Base-by-base conservation (phyloP, 148 eudicot genomes). In the Nepenthes mirabilis region DNA sequence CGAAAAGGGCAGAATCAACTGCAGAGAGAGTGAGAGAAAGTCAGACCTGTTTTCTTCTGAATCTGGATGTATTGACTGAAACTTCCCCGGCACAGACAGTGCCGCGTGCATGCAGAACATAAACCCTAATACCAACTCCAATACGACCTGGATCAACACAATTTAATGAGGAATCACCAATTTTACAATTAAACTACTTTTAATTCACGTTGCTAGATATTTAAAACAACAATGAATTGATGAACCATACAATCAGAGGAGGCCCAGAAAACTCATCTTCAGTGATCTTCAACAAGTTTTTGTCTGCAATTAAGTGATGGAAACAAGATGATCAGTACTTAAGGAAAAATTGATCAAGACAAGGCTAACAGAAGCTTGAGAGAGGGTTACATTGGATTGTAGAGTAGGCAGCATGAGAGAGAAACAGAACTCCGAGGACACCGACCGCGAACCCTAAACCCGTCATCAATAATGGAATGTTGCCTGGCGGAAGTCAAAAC, bases 211-310 rank as follows among this genome's bases (percentile, higher is more conserved):
- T 23, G 23, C 23, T 23, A 23, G 23, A 23, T 23, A 23, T 23
- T 23, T 23, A 23, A 23, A 23, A 23, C 23, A 23, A 23, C 23
- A 23, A 23, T 23, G 23, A 23, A 23, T 13, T 37, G 43, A 64
- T 37, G 9, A 47, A 23, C 2, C 37, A 66, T 77, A 91, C 95
- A 52, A 77, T 74, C 34, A 82, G 10, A 10, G 98, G 91, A 50
- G 96, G 88, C 1, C 85, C 85, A 3, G 85, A 75, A 53, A 91
- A 91, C 68, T 88, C 81, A 56, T 91, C 96, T 69, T 88, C 91
- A 1, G 76, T 91, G 58, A 91, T 88, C 82, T 88, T 86, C 64
- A 88, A 73, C 70, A 91, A 64, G 43, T 87, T 79, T 74, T 91
- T 77, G 76, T 88, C 98, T 91, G 82, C 56, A 66, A 73, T 52